phyloP scores from a whole-genome alignment of 805 yeast species.

The Pichia heedii region DNA sequence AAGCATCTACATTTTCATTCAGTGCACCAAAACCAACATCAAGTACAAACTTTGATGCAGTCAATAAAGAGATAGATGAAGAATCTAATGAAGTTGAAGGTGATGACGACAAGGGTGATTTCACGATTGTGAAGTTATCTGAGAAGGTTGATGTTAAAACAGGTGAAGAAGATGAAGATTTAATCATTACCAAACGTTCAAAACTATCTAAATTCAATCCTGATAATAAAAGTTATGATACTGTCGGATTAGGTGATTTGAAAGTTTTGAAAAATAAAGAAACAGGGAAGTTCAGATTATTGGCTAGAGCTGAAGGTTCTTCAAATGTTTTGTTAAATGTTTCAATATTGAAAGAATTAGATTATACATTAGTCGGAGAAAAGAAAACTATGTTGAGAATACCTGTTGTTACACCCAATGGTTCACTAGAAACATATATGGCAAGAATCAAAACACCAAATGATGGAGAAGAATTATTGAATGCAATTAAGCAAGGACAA shows the following conservation, averaged over 20 bases:
- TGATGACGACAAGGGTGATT: conserved; percentile 41
- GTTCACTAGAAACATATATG: conserved; percentile 56
- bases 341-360: conserved; percentile 45
- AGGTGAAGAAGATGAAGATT: conserved; percentile 80
- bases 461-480: conserved; percentile 50
- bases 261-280: conserved; percentile 56
- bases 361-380: conserved; percentile 48
- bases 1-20: conserved; percentile 4
- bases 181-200: conserved; percentile 55
- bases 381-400: conserved; percentile 59
- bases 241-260: conserved; percentile 75
- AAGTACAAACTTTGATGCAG: background rate
- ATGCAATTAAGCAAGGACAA: conserved; percentile 20
- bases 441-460: conserved; percentile 68
- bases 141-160: conserved; percentile 51
- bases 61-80: conserved; percentile 7
- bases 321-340: conserved; percentile 70
- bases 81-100: conserved; percentile 31
- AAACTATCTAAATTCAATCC: conserved; percentile 57
- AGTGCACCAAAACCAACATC: background rate
- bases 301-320: conserved; percentile 85
- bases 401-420: conserved; percentile 50
- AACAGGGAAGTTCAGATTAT: conserved; percentile 56
- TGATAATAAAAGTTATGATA: conserved; percentile 44
- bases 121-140: conserved; percentile 35